phyloP scores from a whole-genome alignment of 768 basidiomycete species.

The Dioszegia aurantiaca region DNA sequence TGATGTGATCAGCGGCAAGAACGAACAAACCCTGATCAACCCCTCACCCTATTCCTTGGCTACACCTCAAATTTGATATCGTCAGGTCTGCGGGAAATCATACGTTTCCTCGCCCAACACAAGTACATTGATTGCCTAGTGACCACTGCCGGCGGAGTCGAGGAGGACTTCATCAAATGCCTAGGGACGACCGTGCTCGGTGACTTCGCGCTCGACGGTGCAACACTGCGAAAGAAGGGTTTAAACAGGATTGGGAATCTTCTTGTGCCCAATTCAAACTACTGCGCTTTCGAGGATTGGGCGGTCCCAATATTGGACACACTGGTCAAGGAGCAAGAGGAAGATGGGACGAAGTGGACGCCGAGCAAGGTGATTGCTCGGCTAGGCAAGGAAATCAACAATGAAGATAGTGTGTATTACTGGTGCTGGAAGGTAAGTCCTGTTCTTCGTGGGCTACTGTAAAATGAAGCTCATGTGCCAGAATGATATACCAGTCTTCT shows the following conservation, averaged over 20 bases:
- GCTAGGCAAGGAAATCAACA: conserved; percentile 93
- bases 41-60: conserved; percentile 85
- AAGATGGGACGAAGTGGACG: conserved; percentile 63
- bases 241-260: conserved; percentile 96
- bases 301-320: conserved; percentile 85
- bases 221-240: conserved; percentile 76
- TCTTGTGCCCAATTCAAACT: conserved; percentile 94
- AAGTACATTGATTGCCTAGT: conserved; percentile 84
- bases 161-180: conserved; percentile 99
- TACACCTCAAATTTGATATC: conserved; percentile 99
- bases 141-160: conserved; percentile 96
- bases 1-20: conserved; percentile 65
- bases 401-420: conserved; percentile 96
- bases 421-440: conserved; percentile 94
- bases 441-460: neutral
- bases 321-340: conserved; percentile 80
- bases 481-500: conserved; percentile 99
- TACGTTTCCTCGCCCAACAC: conserved; percentile 88
- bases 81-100: conserved; percentile 89
- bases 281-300: conserved; percentile 99
- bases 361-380: conserved; percentile 90
- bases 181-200: conserved; percentile 88
- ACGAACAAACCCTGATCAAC: conserved; percentile 69
- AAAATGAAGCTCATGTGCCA: conserved; percentile 53
- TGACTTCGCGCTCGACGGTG: conserved; percentile 81